Base-by-base conservation (phyloP, 176 grass and related monocot genomes). In the Avena insularis region DNA sequence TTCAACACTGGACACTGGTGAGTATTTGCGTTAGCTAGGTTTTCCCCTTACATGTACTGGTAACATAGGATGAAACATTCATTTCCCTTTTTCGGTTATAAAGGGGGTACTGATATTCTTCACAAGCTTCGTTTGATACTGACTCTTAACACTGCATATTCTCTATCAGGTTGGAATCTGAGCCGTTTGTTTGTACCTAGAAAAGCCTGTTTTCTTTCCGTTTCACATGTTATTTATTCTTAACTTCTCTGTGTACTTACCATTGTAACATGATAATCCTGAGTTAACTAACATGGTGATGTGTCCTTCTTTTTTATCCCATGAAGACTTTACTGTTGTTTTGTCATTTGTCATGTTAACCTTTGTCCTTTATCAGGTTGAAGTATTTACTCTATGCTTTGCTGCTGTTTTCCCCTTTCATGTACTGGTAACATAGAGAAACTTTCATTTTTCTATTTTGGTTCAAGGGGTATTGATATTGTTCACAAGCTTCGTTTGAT, bases 1-100 rank as follows among this genome's bases (percentile, higher is more conserved):
- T 94, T 99, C 61, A 96, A 99, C 78, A 99, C 97, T 63, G 97
- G 97, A 76, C 97, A 99, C 67, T 99, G 97, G 97, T 96, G 75
- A 96, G 87, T 88, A 38, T 84, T n/a, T 59, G n/a, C 6, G 12
- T 66, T 29, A 11, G 63, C 53, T 75, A 69, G 35, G 33, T 35
- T 35, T 35, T 35, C 33, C 33, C 33, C 33, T 35, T 35, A 35
- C 3, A 35, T 35, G 33, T 35, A 35, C 33, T 35, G 33, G 33
- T 35, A 35, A 35, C 33, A 35, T 35, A 35, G 33, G 33, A 35
- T 35, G 69, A 46, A 48, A 75, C 14, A 8, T 46, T 61, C 5
- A 16, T 49, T 54, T 63, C 11, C 53, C 43, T 64, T 15, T 9
- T 61, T 88, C 49, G 29, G 2, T 56, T 48, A 35, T 35, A 35